Conservation (phyloP, 345 rosid genomes). For the Euphorbia lathyris region DNA sequence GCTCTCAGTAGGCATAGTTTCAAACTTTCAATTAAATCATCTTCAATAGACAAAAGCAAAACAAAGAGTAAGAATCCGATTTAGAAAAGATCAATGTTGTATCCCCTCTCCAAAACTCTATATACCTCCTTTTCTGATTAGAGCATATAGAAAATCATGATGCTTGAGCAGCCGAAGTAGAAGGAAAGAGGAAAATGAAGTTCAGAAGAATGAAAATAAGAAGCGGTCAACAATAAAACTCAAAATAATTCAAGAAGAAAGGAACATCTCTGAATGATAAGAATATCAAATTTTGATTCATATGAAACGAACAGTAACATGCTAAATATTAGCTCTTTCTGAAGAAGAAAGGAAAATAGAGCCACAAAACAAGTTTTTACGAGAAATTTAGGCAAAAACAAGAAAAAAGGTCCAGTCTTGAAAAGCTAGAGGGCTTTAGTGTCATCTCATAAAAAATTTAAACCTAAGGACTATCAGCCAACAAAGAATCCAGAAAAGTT, state of each 20-base stretch:
- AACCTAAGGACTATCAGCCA: background rate
- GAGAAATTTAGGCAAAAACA: background rate
- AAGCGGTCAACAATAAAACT: no score
- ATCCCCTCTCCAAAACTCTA: background rate
- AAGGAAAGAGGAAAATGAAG: background rate
- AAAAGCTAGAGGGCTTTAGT: background rate
- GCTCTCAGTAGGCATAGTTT: background rate
- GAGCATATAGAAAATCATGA: background rate
- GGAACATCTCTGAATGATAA: background rate
- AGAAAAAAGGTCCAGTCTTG: no score
- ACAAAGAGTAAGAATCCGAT: background rate
- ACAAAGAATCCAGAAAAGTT: background rate
- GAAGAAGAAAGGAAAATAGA: background rate
- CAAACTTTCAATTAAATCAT: background rate
- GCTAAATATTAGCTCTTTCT: background rate
- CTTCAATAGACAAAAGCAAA: background rate
- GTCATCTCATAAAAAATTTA: background rate
- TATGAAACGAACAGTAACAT: background rate
- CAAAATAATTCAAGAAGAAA: background rate
- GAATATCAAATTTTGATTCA: conserved; percentile 1
- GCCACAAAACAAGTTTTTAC: background rate
- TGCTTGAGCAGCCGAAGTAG: no score
- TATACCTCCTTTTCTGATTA: background rate
- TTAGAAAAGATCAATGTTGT: background rate
- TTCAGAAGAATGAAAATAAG: background rate